A percentile compares a stretch with the other conserved stretches of the same genome.
phyloP scores from a whole-genome alignment of 257 asterid species.

The Buddleja alternifolia region DNA sequence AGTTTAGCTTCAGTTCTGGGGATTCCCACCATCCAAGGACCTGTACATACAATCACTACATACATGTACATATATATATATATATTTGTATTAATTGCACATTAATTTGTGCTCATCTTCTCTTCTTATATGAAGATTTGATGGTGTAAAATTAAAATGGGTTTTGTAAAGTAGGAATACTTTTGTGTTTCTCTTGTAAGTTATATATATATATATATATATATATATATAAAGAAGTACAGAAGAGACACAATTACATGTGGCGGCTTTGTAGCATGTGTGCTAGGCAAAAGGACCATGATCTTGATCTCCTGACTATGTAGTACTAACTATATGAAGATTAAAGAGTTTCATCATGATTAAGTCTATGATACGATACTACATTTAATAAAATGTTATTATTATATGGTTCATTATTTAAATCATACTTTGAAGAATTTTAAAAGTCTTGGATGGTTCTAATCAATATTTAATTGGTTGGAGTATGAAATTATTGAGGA shows the following conservation, averaged over 20 bases:
- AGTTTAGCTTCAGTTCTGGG: conserved; percentile 63
- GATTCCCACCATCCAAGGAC: conserved; percentile 39
- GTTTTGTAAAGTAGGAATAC: conserved; percentile 11
- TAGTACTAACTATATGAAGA: conserved; percentile 15
- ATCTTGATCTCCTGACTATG: neutral
- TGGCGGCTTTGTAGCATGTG: neutral
- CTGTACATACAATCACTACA: neutral
- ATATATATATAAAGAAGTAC: neutral
- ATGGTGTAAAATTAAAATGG: conserved; percentile 7
- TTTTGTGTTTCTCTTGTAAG: neutral
- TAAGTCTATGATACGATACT: too few relatives aligned
- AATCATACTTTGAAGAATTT: conserved; percentile 22
- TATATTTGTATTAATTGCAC: too few relatives aligned
- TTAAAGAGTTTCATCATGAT: neutral
- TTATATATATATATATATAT: neutral
- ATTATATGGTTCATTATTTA: neutral
- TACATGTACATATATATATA: neutral
- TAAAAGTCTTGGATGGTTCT: conserved; percentile 43
- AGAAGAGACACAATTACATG: conserved; percentile 19
- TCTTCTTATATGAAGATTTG: too few relatives aligned
- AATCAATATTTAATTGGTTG: conserved; percentile 43
- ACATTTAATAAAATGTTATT: neutral
- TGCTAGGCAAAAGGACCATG: too few relatives aligned
- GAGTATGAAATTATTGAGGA: conserved; percentile 54
- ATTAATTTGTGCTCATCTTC: too few relatives aligned